Evolutionary conservation across 2,329 filamentous ascomycete genomes (phyloP).

Genomic region (Ciborinia camelliae): DNA sequence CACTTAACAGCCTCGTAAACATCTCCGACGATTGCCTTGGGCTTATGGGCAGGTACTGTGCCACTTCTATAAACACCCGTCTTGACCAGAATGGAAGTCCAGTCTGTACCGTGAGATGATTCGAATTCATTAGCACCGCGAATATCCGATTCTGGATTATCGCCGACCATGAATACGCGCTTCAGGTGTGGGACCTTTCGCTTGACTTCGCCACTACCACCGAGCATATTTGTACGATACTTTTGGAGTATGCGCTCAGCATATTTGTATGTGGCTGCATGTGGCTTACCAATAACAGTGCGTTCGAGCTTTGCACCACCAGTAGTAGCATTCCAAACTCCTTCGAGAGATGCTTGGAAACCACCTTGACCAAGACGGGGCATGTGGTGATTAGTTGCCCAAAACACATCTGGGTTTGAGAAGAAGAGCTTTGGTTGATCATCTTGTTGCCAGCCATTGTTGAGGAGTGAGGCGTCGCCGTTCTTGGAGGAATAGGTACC

Average conservation of each 20-base stretch:
- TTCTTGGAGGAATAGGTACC: slow-evolving; percentile 78
- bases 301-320: slow-evolving; percentile 56
- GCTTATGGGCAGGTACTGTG: slow-evolving; percentile 54
- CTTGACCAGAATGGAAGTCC: slow-evolving; percentile 72
- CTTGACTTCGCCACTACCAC: slow-evolving; percentile 21
- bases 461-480: slow-evolving; percentile 59
- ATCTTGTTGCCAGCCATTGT: slow-evolving; percentile 78
- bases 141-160: slow-evolving; percentile 88
- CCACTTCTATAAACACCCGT: slow-evolving; percentile 72
- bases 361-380: slow-evolving; percentile 89
- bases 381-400: slow-evolving; percentile 80
- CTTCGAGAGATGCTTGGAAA: slow-evolving; percentile 77
- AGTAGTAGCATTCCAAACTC: slow-evolving; percentile 73
- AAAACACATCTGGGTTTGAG: slow-evolving; percentile 85
- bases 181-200: slow-evolving; percentile 49
- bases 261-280: slow-evolving; percentile 72
- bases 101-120: slow-evolving; percentile 65
- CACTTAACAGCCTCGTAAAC: slow-evolving; percentile 75
- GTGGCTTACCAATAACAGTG: slow-evolving; percentile 80
- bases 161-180: slow-evolving; percentile 90
- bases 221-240: slow-evolving; percentile 45
- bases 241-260: slow-evolving; percentile 70
- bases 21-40: slow-evolving; percentile 66
- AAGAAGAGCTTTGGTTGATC: slow-evolving; percentile 80
- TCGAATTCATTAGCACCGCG: slow-evolving; percentile 75